Conservation (phyloP, 441 rosid species). For the Gossypium aridum region DNA sequence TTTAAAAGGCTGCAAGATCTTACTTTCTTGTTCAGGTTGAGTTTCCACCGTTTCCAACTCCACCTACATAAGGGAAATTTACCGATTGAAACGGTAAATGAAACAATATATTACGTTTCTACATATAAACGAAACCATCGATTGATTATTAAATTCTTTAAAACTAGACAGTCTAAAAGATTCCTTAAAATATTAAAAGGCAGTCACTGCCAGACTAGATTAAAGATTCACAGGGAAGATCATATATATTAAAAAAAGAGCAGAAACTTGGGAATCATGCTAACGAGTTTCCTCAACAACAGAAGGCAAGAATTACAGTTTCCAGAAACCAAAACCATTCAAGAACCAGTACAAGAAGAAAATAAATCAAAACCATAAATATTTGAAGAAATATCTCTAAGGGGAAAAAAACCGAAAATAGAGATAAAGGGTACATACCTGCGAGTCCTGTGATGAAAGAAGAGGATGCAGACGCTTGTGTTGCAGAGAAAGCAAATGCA, state of each 20-base stretch:
- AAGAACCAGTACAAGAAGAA: not conserved
- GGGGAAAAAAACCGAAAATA: not conserved
- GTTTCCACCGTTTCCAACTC: slow-evolving; percentile 25
- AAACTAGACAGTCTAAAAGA: not conserved
- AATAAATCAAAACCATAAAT: not conserved
- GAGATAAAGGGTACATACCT: slow-evolving; percentile 23
- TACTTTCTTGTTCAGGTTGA: slow-evolving; percentile 27
- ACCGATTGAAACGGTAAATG: slow-evolving; percentile 1
- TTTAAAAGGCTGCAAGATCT: slow-evolving; percentile 14
- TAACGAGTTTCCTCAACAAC: not conserved
- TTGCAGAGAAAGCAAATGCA: slow-evolving; percentile 24
- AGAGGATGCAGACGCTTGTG: slow-evolving; percentile 21
- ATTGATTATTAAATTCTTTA: not conserved
- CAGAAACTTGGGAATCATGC: not conserved
- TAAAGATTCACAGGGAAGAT: not conserved
- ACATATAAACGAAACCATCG: not conserved
- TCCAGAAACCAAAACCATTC: slow-evolving; percentile 5
- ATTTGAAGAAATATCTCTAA: not conserved
- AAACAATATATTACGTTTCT: too few relatives aligned
- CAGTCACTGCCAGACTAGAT: not conserved
- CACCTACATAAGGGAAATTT: slow-evolving; percentile 24
- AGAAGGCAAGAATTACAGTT: not conserved
- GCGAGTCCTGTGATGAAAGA: slow-evolving; percentile 25
- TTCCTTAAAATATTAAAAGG: slow-evolving; percentile 2
- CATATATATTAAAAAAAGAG: not conserved